Base-by-base conservation (phyloP, 129 eudicot genomes). In the Flaveria trinervia region DNA sequence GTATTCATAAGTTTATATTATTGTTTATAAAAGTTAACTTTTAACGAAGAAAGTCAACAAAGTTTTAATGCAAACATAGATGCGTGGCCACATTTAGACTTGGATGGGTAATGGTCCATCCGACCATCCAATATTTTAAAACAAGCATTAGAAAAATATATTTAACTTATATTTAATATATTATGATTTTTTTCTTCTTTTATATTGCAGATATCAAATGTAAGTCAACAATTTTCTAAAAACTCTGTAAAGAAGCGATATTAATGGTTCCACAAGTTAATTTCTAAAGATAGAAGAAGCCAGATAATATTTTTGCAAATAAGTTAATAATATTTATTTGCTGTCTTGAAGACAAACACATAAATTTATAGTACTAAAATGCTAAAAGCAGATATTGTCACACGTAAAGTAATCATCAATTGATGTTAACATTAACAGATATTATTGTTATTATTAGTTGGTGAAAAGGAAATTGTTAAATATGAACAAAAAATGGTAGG, bases 401-500 rank as follows among this genome's bases (percentile, higher is more conserved):
- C 74, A 51, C 26, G 54, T 76, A 39, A 18, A n/a, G 50, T 71
- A 70, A 46, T 60, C 77, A 60, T 39, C 4, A 39, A 46, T 25
- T 71, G 41, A 79, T 14, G 41, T 11, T 33, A 71, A 45, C 70
- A 69, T 15, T 57, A 64, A 59, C 20, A 56, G 8, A 44, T 11
- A 68, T 61, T 12, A 65, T 9, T 7, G 14, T 30, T 62, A 30
- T 25, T 61, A 1, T 56, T 50, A 11, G 6, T 65, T 33, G 9
- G 20, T 76, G 70, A 22, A 59, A 45, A 57, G 45, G 62, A 36
- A 66, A 72, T 25, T 23, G 64, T 55, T 44, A 51, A 71, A 52
- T 64, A n/a, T 33, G 36, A 73, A 73, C 79, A 65, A 64, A 73
- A 65, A 36, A 16, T 15, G 73, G 78, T 79, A 25, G 69, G 62